Base-by-base conservation (phyloP, 1,139 yeast species). In the Yamadazyma dendronema region DNA sequence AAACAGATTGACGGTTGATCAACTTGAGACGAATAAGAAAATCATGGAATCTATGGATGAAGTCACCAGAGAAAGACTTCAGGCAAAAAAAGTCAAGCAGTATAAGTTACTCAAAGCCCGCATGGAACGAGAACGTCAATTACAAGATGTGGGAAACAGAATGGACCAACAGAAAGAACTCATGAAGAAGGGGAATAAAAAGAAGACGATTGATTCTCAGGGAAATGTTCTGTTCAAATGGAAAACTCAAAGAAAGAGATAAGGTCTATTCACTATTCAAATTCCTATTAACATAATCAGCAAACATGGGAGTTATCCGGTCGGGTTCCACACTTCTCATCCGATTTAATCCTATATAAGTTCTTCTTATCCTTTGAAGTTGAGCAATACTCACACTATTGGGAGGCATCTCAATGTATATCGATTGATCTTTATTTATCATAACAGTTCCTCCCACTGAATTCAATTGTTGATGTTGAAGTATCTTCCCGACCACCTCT, bases 181-280 rank as follows among this genome's bases (percentile, higher is more conserved):
- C 42, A 87, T 90, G 96, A 87, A 87, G 59, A 84, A 82, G 48
- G 97, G 97, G 0, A 79, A 79, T 42, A 87, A 85, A 63, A 85
- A 84, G 72, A 90, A 89, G 67, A 57, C 83, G 3, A 69, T 74
- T 4, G 82, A 73, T 39, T 62, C 71, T 11, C 72, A 77, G 31
- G 97, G 97, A 3, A 74, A 74, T 42, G 75, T 75, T 1, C 69
- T 72, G n/a, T 90, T 77, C 66, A 86, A 86, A 65, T 90, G 96
- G 95, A 85, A 83, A 57, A 83, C 77, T 50, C 85, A 82, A 56
- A 78, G 97, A 53, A 89, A 88, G 66, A 76, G 84, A 50, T 85
- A 60, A 56, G 15, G 31, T 14, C 13, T 55, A 62, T 37, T 55
- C 57, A 24, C 35, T 34, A 43, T 63, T 61, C 37, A 79, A 59